Conservation (phyloP, 1,284 basidiomycete species). For the Nidula niveotomentosa region DNA sequence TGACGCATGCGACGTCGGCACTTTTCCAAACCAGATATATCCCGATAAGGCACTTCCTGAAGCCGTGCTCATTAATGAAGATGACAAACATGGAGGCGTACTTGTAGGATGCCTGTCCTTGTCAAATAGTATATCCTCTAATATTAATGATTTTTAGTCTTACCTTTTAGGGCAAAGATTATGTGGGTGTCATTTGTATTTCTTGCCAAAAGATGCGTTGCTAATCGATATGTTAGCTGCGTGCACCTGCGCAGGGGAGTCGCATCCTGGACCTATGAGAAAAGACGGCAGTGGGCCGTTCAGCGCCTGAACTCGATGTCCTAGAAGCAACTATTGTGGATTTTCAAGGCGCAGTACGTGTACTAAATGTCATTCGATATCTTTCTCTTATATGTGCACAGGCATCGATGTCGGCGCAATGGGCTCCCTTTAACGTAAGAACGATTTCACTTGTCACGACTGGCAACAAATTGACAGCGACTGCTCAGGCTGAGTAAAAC, state of each 20-base stretch:
- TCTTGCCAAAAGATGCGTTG: constrained; percentile 15
- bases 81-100: constrained; percentile 33
- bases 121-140: constrained; percentile 7
- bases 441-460: not conserved
- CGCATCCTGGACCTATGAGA: constrained; percentile 79
- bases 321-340: constrained; percentile 62
- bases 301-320: constrained; percentile 86
- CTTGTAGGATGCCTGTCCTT: constrained; percentile 28
- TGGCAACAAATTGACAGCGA: not conserved
- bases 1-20: constrained; percentile 82
- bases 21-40: constrained; percentile 76
- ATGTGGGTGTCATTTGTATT: constrained; percentile 42
- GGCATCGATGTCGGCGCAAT: constrained; percentile 64
- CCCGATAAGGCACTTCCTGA: constrained; percentile 50
- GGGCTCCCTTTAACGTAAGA: constrained; percentile 47
- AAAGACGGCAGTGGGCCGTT: constrained; percentile 69
- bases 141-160: constrained; percentile 34
- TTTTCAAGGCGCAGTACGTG: constrained; percentile 26
- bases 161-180: constrained; percentile 83
- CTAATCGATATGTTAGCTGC: constrained; percentile 27
- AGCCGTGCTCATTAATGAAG: constrained; percentile 42
- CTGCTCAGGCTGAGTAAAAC: constrained; percentile 40
- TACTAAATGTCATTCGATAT: constrained; percentile 5
- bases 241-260: constrained; percentile 80
- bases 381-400: constrained; percentile 12